Percentiles rank a stretch among this genome's conserved stretches.
Evolutionary conservation across 441 rosid genomes (phyloP).

Genomic region (Cnidoscolus chayamansa): DNA sequence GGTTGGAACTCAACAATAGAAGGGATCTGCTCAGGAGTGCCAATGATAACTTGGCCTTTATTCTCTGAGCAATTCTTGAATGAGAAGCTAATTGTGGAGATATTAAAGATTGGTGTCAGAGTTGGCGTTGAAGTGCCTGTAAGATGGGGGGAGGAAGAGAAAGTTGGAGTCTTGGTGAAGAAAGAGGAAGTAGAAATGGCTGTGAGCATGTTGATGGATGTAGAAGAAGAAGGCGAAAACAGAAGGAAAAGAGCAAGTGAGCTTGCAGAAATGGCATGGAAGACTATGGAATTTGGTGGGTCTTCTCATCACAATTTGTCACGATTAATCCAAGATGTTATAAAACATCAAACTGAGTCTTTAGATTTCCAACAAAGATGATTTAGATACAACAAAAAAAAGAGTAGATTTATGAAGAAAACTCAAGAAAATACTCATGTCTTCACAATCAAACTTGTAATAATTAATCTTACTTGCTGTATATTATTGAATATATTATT

Average conservation of each 20-base stretch:
- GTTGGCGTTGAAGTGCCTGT: constrained; percentile 59
- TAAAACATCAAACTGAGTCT: constrained; percentile 7
- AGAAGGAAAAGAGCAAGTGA: constrained; percentile 36
- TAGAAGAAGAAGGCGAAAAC: constrained; percentile 35
- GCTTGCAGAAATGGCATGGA: constrained; percentile 39
- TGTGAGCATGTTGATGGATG: constrained; percentile 45
- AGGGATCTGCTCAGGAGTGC: constrained; percentile 51
- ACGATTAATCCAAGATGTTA: constrained; percentile 40
- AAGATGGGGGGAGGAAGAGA: constrained; percentile 75
- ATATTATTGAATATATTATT: too few relatives aligned
- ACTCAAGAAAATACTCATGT: too few relatives aligned
- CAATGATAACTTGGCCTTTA: constrained; percentile 78
- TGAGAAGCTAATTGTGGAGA: constrained; percentile 57
- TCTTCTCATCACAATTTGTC: constrained; percentile 44
- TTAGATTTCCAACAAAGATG: too few relatives aligned
- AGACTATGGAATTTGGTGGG: constrained; percentile 44
- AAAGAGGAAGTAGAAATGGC: constrained; percentile 42
- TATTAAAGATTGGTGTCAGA: constrained; percentile 52
- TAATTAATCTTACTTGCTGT: too few relatives aligned
- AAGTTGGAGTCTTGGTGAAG: constrained; percentile 53
- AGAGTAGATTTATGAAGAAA: too few relatives aligned
- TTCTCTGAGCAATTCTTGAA: constrained; percentile 72
- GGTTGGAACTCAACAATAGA: constrained; percentile 84
- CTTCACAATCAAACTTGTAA: too few relatives aligned
- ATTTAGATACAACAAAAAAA: too few relatives aligned